These are phyloP conservation scores for Rhodofomes roseus DNA, from an alignment of 1,284 basidiomycete genomes.

Conservation along the genomic window DNA sequence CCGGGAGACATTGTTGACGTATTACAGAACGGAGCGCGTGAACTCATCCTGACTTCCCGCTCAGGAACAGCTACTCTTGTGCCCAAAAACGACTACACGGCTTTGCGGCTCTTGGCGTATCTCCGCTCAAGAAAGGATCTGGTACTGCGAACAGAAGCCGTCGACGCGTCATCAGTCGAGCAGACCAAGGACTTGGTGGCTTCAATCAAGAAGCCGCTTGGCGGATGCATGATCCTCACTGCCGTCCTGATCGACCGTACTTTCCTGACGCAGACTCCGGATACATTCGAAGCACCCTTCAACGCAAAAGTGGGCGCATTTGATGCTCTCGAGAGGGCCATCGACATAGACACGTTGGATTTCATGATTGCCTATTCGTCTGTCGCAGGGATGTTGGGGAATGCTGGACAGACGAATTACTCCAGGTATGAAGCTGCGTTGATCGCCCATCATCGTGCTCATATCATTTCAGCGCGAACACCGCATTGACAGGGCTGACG, in stretches of 20 bases:
- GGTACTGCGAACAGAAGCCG: slow-evolving; percentile 23
- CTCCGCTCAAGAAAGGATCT: slow-evolving; percentile 27
- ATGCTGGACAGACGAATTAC: slow-evolving; percentile 39
- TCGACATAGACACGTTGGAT: slow-evolving; percentile 27
- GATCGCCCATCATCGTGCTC: neutral
- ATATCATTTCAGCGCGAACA: slow-evolving; percentile 31
- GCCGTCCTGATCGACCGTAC: slow-evolving; percentile 29
- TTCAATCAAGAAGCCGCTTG: slow-evolving; percentile 14
- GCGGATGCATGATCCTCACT: slow-evolving; percentile 35
- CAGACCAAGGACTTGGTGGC: slow-evolving; percentile 17
- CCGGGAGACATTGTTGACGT: neutral
- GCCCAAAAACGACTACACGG: slow-evolving; percentile 17
- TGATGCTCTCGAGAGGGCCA: slow-evolving; percentile 17
- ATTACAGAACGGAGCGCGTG: slow-evolving; percentile 33
- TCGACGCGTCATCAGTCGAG: slow-evolving; percentile 24
- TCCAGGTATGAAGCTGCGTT: slow-evolving; percentile 22
- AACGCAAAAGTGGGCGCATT: slow-evolving; percentile 30
- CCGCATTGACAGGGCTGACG: slow-evolving; percentile 29
- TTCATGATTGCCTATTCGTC: slow-evolving; percentile 37
- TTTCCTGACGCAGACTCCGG: slow-evolving; percentile 29
- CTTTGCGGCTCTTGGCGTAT: slow-evolving; percentile 28
- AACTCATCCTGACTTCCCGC: slow-evolving; percentile 36
- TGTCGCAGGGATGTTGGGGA: slow-evolving; percentile 33
- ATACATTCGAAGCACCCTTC: slow-evolving; percentile 28
- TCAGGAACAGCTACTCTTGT: slow-evolving; percentile 25